Evolutionary conservation across 257 asterid genomes (phyloP).

Genomic region (Solanum boliviense): DNA sequence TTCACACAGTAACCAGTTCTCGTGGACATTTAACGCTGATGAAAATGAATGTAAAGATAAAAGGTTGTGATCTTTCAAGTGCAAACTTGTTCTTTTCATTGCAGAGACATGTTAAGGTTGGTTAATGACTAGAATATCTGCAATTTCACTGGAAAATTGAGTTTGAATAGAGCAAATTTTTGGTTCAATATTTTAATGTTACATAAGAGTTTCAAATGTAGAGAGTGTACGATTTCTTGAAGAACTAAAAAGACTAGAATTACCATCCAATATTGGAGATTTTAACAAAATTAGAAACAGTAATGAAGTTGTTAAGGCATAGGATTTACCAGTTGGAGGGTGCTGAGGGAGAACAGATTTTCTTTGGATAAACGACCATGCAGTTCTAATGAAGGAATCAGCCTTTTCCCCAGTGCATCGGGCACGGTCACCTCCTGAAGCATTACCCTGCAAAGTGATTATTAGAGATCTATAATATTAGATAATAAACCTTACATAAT

Average conservation of each 20-base stretch:
- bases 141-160: neutral
- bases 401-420: slow-evolving; percentile 58
- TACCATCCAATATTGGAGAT: neutral
- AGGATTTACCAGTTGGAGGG: slow-evolving; percentile 49
- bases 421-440: slow-evolving; percentile 96
- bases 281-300: neutral
- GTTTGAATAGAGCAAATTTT: neutral
- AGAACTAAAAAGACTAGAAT: neutral
- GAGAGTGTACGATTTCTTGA: neutral
- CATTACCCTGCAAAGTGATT: slow-evolving; percentile 59
- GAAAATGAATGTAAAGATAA: neutral
- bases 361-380: slow-evolving; percentile 57
- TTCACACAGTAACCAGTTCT: neutral
- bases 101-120: neutral
- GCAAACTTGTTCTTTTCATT: neutral
- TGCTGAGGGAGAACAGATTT: slow-evolving; percentile 62
- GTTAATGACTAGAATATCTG: neutral
- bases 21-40: neutral
- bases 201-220: neutral
- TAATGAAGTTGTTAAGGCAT: neutral
- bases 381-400: slow-evolving; percentile 42
- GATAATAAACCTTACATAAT: neutral
- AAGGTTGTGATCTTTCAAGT: neutral
- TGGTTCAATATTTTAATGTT: neutral
- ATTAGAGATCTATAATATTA: neutral